Evolutionary conservation across 129 eudicot species (phyloP), one percentile per base, ranked within the genome.

Genomic region (Arctium lappa): DNA sequence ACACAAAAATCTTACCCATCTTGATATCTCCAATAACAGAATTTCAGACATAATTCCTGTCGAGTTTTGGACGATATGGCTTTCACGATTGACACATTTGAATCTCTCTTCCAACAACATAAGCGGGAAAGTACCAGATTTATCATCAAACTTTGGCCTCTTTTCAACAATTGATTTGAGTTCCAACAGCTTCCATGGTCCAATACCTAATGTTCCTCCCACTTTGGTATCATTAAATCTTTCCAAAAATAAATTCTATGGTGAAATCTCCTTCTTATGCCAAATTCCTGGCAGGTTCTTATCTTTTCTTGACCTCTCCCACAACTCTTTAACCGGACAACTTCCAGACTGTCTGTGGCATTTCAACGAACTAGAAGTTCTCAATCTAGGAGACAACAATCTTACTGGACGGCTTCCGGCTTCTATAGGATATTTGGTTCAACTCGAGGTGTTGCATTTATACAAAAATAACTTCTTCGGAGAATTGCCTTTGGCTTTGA

Each of bases 21-120:
- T 88, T 86, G 87, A 86, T 69, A 70, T 88, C 3, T 85, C 85
- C 6, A 78, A 33, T 69, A n/a, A 69, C 37, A 73, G 27, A 48
- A 82, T 85, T 76, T 15, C 83, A 34, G 87, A 38, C 72, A 44
- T 3, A 18, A 48, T 82, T 74, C 91, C 91, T 18, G 13, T 50
- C 6, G 70, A 82, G 82, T 50, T 80, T 70, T 80, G 83, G 78
- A 11, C 72, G 53, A 72, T 2, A 0, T 80, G 72, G 83, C 83
- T 72, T n/a, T 80, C 60, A 48, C 80, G 16, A 8, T 22, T 74
- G 40, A 29, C 46, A 60, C 15, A 29, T 38, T 29, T 81, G 12
- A 37, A 81, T 74, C 79, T 81, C 18, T 81, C 85, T 65, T 73
- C 39, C 39, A 81, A 81, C 60, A 72, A 81, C 56, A 16, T 63